Evolutionary conservation across 768 basidiomycete genomes (phyloP), one percentile per base, ranked within the genome.

Genomic region (Pulveroboletus ravenelii): DNA sequence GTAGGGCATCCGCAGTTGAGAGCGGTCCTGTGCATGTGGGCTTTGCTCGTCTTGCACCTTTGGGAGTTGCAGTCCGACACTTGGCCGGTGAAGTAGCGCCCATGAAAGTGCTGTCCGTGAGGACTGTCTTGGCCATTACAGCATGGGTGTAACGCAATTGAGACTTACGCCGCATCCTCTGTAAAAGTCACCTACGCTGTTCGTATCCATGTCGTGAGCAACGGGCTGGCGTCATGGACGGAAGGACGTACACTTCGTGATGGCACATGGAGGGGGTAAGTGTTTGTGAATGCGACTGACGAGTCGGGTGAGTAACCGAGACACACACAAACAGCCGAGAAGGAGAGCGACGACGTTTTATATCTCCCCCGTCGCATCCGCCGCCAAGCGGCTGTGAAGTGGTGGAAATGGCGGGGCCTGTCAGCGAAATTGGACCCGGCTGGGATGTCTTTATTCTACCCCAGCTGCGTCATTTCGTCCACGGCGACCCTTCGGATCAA

Each of bases 121-220:
- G n/a, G 13, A 10, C n/a, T 14, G 3, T 17, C 6, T 41, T 10
- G 45, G 51, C 52, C 40, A 48, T 51, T 39, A 55, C 48, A 44
- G 45, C 50, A 47, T 45, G n/a, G 2, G 12, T 20, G 17, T 15
- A 30, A 23, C 42, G 29, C 20, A 10, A 36, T n/a, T 9, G 35
- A 14, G 4, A 62, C 67, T 36, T 50, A 70, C 69, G 31, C 67
- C 69, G 48, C 69, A 70, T 20, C 69, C 70, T 55, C 68, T 65
- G 51, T 71, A 65, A 50, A 64, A 70, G 41, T 70, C 69, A 38
- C 69, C 69, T 25, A 72, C 65, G 9, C 69, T 70, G 58, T 48
- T 32, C 13, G 18, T 31, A n/a, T n/a, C n/a, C 10, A 39, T 30
- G 38, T 56, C 50, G 13, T 51, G 49, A 55, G 49, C 8, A 8